Conservation (phyloP, 257 asterid genomes). For the Pogostemon cablin region DNA sequence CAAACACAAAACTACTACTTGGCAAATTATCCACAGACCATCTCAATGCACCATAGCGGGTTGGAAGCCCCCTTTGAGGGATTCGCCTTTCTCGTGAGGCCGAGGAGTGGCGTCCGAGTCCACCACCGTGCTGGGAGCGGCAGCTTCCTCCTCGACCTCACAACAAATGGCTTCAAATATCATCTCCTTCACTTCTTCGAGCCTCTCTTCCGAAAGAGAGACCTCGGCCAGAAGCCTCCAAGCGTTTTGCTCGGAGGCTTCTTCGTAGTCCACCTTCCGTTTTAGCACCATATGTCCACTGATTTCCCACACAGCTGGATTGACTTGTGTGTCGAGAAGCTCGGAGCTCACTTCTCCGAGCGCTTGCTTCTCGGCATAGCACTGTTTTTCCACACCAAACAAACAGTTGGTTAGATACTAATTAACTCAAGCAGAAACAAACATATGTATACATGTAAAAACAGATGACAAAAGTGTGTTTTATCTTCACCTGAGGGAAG, state of each 20-base stretch:
- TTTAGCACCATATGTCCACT: conserved; percentile 99
- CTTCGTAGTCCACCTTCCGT: conserved; percentile 83
- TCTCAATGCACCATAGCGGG: conserved; percentile 49
- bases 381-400: conserved; percentile 52
- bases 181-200: conserved; percentile 84
- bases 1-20: not conserved
- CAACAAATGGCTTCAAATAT: conserved; percentile 72
- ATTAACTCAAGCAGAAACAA: not conserved
- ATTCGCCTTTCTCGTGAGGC: conserved; percentile 60
- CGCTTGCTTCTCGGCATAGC: conserved; percentile 98
- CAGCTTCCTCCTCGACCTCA: conserved; percentile 36
- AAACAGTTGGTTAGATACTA: too few relatives aligned
- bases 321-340: conserved; percentile 95
- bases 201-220: conserved; percentile 84
- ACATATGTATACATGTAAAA: not conserved
- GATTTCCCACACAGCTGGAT: conserved; percentile 98
- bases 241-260: conserved; percentile 82
- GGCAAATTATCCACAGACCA: conserved; percentile 28
- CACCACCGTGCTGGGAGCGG: conserved; percentile 16
- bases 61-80: conserved; percentile 51
- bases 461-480: not conserved
- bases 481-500: conserved; percentile 78
- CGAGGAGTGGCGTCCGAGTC: conserved; percentile 45
- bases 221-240: conserved; percentile 97
- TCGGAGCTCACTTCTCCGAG: conserved; percentile 90